phyloP scores from a whole-genome alignment of 768 basidiomycete species.

The Boletus patriciae region DNA sequence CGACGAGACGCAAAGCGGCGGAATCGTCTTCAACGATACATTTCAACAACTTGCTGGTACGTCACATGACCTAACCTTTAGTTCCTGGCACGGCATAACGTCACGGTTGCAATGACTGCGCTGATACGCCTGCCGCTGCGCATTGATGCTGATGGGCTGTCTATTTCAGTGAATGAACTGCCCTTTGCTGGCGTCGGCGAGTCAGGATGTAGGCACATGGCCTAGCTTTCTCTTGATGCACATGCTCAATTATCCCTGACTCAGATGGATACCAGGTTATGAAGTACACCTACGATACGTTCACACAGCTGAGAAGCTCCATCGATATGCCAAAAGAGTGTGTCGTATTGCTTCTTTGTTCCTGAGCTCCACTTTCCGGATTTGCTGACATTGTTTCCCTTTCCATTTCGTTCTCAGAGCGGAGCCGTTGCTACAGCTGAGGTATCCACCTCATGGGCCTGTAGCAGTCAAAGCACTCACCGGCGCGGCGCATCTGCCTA shows the following conservation, averaged over 20 bases:
- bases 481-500: constrained; percentile 2
- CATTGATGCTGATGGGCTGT: not conserved
- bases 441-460: constrained; percentile 26
- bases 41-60: constrained; percentile 53
- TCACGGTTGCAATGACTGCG: constrained; percentile 4
- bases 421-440: constrained; percentile 19
- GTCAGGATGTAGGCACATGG: constrained; percentile 55
- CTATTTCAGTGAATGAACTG: constrained; percentile 35
- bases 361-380: not conserved
- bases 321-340: constrained; percentile 61
- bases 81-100: constrained; percentile 6
- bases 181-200: constrained; percentile 60
- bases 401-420: constrained; percentile 13
- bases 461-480: constrained; percentile 19
- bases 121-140: constrained; percentile 1
- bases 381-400: constrained; percentile 4
- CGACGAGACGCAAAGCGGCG: constrained; percentile 56
- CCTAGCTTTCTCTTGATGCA: not conserved
- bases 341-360: constrained; percentile 13
- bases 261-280: constrained; percentile 56
- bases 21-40: constrained; percentile 58
- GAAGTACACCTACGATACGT: constrained; percentile 55
- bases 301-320: constrained; percentile 49
- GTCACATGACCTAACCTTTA: constrained; percentile 9
- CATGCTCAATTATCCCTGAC: not conserved